phyloP scores from a whole-genome alignment of 2,329 filamentous ascomycete species.

The Lasiodiplodia sp. region DNA sequence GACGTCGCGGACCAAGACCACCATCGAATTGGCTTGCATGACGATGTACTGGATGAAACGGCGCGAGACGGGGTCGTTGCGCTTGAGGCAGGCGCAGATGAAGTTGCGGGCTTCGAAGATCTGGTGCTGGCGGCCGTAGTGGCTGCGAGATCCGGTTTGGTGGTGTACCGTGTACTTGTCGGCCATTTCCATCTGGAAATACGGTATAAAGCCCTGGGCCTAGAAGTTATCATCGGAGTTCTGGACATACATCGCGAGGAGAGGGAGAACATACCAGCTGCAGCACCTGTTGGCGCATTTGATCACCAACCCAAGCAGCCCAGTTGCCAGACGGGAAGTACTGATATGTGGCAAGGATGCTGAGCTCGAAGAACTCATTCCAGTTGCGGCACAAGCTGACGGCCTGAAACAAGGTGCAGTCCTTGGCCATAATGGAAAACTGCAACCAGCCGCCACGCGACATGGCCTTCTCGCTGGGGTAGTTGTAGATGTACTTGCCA shows the following conservation, averaged over 20 bases:
- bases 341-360: constrained; percentile 53
- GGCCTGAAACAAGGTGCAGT: constrained; percentile 54
- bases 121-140: constrained; percentile 44
- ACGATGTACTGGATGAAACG: constrained; percentile 53
- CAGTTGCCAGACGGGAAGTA: constrained; percentile 59
- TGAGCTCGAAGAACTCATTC: constrained; percentile 60
- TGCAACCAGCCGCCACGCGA: constrained; percentile 59
- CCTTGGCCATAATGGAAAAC: constrained; percentile 59
- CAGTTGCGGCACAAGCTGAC: constrained; percentile 58
- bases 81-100: constrained; percentile 52
- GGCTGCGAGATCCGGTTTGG: constrained; percentile 44
- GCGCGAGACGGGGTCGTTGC: constrained; percentile 50
- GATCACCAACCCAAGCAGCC: constrained; percentile 51
- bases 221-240: constrained; percentile 2
- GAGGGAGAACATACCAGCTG: constrained; percentile 44
- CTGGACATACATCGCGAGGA: neutral
- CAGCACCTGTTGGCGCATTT: constrained; percentile 49
- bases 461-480: constrained; percentile 57
- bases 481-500: constrained; percentile 60
- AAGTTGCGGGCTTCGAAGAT: constrained; percentile 50
- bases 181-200: constrained; percentile 44
- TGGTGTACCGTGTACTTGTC: constrained; percentile 42
- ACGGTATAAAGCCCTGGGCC: constrained; percentile 46
- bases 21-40: constrained; percentile 48
- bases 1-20: constrained; percentile 51